phyloP scores from a whole-genome alignment of 2,329 filamentous ascomycete species.

The Pseudocercospora musae region DNA sequence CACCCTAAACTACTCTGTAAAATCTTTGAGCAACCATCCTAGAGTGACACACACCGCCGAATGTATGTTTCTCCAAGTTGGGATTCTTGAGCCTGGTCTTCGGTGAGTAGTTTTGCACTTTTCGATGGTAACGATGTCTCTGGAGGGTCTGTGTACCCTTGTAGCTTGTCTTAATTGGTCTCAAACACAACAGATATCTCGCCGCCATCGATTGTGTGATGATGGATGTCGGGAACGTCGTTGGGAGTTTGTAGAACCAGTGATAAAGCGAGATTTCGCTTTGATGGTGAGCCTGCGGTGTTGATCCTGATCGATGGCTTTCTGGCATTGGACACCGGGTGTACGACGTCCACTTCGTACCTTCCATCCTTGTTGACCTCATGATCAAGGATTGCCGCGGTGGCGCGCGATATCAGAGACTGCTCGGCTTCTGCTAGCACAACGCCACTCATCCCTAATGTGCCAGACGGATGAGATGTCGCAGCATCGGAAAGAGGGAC shows the following conservation, averaged over 20 bases:
- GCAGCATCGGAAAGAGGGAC: conserved; percentile 48
- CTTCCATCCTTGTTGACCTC: conserved; percentile 6
- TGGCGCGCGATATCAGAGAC: conserved; percentile 15
- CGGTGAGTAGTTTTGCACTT: too few relatives aligned
- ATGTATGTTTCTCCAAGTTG: conserved; percentile 4
- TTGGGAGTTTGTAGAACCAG: conserved; percentile 16
- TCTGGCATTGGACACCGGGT: conserved; percentile 7
- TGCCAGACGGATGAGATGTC: conserved; percentile 51
- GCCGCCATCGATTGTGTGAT: conserved; percentile 19
- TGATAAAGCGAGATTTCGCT: conserved; percentile 14
- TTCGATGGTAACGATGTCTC: conserved; percentile 1
- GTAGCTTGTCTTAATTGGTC: conserved; percentile 1
- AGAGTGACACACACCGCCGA: conserved; percentile 7
- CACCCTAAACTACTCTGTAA: too few relatives aligned
- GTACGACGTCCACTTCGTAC: conserved; percentile 18
- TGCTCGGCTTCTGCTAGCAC: conserved; percentile 10
- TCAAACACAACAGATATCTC: conserved; percentile 21
- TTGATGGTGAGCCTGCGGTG: conserved; percentile 4
- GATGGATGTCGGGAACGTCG: conserved; percentile 12
- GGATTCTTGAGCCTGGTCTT: conserved; percentile 8
- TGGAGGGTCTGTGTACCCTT: neutral
- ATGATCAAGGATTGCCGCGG: conserved; percentile 18
- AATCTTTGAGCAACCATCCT: neutral
- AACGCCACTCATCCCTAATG: conserved; percentile 50
- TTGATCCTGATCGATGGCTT: conserved; percentile 19